Evolutionary conservation across 768 basidiomycete genomes (phyloP), one percentile per base, ranked within the genome.

Genomic region (Rhizopogon vinicolor): DNA sequence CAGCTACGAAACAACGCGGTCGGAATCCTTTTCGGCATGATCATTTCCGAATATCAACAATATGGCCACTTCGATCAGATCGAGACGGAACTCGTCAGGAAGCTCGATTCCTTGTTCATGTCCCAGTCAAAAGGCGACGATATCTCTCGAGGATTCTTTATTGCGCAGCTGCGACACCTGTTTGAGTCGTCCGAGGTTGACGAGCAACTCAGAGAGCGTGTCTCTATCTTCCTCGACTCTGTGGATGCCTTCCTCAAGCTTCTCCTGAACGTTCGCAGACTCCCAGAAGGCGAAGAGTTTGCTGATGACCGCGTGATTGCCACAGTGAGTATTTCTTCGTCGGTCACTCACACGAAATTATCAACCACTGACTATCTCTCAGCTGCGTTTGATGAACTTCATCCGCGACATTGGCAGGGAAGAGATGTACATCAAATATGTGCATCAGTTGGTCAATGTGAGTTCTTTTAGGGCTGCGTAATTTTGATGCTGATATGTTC

Each of bases 341-440:
- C 18, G 33, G 6, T n/a, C n/a, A 19, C 45, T 10, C 9, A 51
- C 16, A 5, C 50, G 7, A 4, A 1, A 50, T 44, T 33, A 55
- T 60, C 14, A 66, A 56, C 63, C n/a, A 51, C 28, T 18, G 2
- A 51, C 28, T 49, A 37, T 14, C 19, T 22, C 9, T 48, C 57
- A 91, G 89, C 75, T 95, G 58, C 82, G 91, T 35, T 74, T 97
- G 57, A 93, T 97, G 88, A 92, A 93, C 68, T 97, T 95, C 69
- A 93, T 96, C 60, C 82, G 92, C 16, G 82, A 89, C 16, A 94
- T 96, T 54, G 93, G 93, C 16, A 79, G 94, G 12, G 88, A 92
- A 64, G 93, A 95, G 65, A 93, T 97, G 57, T 96, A 94, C 64
- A 90, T 95, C 71, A 92, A 94, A 80, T 96, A 96, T 68, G 90